Evolutionary conservation across 2,329 filamentous ascomycete species (phyloP), one percentile per base, ranked within the genome.

Genomic region (Nigrospora sphaerica): DNA sequence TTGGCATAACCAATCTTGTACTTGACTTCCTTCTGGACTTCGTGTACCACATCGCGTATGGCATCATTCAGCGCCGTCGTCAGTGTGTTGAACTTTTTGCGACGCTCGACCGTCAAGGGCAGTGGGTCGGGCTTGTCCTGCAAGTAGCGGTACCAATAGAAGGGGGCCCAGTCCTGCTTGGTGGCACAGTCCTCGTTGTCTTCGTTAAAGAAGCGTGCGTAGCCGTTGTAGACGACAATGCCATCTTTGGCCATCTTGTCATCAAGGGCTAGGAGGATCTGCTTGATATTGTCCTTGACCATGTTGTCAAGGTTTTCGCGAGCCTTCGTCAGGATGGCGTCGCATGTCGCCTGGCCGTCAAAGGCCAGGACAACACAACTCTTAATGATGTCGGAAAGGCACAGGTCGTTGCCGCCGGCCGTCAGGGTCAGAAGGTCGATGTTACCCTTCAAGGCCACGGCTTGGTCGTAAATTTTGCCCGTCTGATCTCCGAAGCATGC

Each of bases 331-430:
- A 60, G 44, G 42, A 59, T 42, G 6, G 39, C 42, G 3, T 57
- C 9, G 53, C 59, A 60, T 2, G 43, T 35, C 9, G 28, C 23
- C 14, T 55, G 49, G 40, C 46, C 47, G 13, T 42, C n/a, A 23
- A 36, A 57, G 1, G 53, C 42, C 34, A 54, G 5, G 36, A 60
- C 13, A 38, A 61, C 47, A 46, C 58, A 61, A 4, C 16, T 44
- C 39, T 51, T 48, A 42, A 57, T 44, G n/a, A 44, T 44, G 12
- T 28, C 35, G 17, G n/a, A n/a, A n/a, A 68, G 56, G 42, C 64
- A 68, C 3, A 67, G 49, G 43, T 68, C 64, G 39, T 69, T 69
- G 3, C 65, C 65, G 16, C 65, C 64, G 2, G 62, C 66, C 1
- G 64, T 67, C 54, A 69, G 28, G 6, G 61, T 56, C 10, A 67